phyloP scores from a whole-genome alignment of 2,329 filamentous ascomycete genomes.

The Berkeleyomyces rouxiae region DNA sequence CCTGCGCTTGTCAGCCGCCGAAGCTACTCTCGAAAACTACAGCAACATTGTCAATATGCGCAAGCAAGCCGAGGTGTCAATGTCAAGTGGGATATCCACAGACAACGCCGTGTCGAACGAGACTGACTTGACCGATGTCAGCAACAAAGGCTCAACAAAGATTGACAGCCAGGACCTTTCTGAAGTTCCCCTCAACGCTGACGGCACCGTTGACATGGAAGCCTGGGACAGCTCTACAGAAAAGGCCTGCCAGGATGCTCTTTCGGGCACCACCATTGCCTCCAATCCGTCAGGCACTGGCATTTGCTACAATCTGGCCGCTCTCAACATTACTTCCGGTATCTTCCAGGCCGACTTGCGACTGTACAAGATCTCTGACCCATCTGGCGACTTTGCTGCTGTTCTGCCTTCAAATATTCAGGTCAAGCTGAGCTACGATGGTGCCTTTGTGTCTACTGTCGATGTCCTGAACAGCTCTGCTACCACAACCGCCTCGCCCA shows the following conservation, averaged over 20 bases:
- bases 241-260: constrained; percentile 39
- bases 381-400: constrained; percentile 35
- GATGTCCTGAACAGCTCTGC: constrained; percentile 18
- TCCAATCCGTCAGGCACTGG: constrained; percentile 62
- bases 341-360: constrained; percentile 63
- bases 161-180: background rate
- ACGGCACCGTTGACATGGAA: constrained; percentile 35
- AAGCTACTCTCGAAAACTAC: constrained; percentile 13
- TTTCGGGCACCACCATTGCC: constrained; percentile 38
- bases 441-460: constrained; percentile 34
- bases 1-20: constrained; percentile 8
- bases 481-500: background rate
- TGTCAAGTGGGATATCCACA: background rate
- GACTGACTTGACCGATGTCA: background rate
- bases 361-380: constrained; percentile 50
- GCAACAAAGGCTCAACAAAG: constrained; percentile 1
- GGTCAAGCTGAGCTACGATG: constrained; percentile 37
- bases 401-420: constrained; percentile 36
- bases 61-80: background rate
- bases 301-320: constrained; percentile 68
- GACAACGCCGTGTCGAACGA: background rate
- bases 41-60: constrained; percentile 10
- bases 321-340: constrained; percentile 49
- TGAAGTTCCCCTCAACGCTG: constrained; percentile 22
- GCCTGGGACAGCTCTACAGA: constrained; percentile 40